Evolutionary conservation across 2,329 filamentous ascomycete genomes (phyloP).

Genomic region (Colletotrichum endophyticum): DNA sequence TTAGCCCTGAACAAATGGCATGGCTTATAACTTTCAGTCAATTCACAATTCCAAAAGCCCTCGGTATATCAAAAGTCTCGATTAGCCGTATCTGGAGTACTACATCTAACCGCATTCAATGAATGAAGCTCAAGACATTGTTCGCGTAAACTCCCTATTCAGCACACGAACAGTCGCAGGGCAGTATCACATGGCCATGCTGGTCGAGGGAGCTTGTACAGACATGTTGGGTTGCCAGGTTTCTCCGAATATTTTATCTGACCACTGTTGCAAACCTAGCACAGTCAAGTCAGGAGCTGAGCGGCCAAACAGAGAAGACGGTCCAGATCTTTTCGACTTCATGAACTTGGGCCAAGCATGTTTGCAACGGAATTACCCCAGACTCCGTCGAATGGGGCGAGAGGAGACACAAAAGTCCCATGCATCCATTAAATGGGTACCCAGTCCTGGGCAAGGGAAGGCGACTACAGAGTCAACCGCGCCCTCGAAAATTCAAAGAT

Average conservation of each 20-base stretch:
- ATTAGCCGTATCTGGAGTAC: neutral
- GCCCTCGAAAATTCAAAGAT: too few species aligned
- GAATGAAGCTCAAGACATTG: too few species aligned
- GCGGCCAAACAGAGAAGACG: fast-evolving
- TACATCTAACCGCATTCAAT: neutral
- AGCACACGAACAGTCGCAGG: neutral
- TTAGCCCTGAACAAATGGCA: neutral
- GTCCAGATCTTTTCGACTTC: neutral
- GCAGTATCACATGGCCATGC: neutral
- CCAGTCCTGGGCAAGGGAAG: too few species aligned
- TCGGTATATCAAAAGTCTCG: too few species aligned
- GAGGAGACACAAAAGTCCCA: neutral
- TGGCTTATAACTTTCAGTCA: fast-evolving
- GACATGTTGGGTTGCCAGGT: neutral
- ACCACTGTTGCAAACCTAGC: neutral
- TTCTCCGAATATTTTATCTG: neutral
- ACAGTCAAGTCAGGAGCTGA: neutral
- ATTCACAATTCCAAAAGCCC: too few species aligned
- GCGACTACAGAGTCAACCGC: too few species aligned
- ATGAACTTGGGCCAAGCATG: neutral
- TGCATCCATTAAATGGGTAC: neutral
- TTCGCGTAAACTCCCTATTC: neutral
- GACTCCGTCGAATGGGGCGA: neutral
- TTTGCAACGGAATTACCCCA: neutral
- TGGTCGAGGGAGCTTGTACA: neutral